These are phyloP conservation scores for Ogataea minuta DNA, from an alignment of 805 yeast species.

Conservation along the genomic window DNA sequence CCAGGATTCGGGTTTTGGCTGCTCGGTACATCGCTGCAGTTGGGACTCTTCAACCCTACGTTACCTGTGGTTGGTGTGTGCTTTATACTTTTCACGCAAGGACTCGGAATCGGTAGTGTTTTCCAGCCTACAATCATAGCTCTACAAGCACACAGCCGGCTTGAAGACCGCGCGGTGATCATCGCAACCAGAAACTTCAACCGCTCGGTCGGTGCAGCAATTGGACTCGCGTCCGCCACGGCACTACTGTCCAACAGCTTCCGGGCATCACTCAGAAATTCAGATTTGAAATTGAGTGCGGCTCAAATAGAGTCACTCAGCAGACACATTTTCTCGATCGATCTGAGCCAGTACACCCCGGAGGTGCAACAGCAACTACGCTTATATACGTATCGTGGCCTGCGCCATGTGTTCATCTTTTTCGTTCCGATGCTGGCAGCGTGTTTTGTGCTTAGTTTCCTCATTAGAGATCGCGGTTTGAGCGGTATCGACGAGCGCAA, in stretches of 20 bases:
- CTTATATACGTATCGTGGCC: slow-evolving; percentile 31
- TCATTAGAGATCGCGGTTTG: slow-evolving; percentile 41
- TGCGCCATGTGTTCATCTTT: slow-evolving; percentile 35
- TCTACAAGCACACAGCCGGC: slow-evolving; percentile 48
- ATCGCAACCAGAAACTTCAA: slow-evolving; percentile 55
- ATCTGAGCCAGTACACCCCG: slow-evolving; percentile 24
- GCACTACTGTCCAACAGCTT: slow-evolving; percentile 31
- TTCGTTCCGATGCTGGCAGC: slow-evolving; percentile 36
- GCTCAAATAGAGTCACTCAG: slow-evolving; percentile 23
- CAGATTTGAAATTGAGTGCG: slow-evolving; percentile 12
- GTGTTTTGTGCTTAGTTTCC: slow-evolving; percentile 34
- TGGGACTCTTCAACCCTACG: slow-evolving; percentile 33
- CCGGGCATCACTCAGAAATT: slow-evolving; percentile 12
- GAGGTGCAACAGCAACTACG: slow-evolving; percentile 25
- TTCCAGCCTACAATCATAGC: slow-evolving; percentile 60
- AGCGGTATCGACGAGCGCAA: slow-evolving; percentile 4
- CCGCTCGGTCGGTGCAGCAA: slow-evolving; percentile 61
- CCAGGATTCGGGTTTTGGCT: slow-evolving; percentile 44
- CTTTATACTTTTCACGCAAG: slow-evolving; percentile 37
- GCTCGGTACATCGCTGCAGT: slow-evolving; percentile 39
- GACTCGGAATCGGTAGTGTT: slow-evolving; percentile 47
- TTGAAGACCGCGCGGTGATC: slow-evolving; percentile 56
- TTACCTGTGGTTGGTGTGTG: slow-evolving; percentile 36
- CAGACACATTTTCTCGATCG: slow-evolving; percentile 34
- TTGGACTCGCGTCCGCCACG: slow-evolving; percentile 49